Evolutionary conservation across 2,329 filamentous ascomycete genomes (phyloP), one percentile per base, ranked within the genome.

Genomic region (Penicillium sp.): DNA sequence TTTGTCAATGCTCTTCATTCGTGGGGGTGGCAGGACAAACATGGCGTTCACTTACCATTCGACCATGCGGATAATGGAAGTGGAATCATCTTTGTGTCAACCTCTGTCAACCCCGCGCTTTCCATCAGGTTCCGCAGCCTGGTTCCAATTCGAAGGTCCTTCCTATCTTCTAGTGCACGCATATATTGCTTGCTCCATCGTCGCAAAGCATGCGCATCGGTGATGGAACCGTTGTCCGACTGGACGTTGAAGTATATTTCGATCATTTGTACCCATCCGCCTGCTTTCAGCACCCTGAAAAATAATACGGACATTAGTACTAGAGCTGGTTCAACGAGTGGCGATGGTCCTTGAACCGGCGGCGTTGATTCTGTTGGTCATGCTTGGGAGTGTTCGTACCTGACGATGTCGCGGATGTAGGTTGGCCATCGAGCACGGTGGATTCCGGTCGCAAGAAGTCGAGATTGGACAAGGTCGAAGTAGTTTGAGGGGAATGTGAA

Each of bases 231-330:
- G 63, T 90, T 95, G 61, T 93, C 85, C 0, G 90, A 96, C 69
- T 96, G 92, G 21, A 90, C 85, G 58, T 91, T 90, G 69, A 87
- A 87, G 65, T 95, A 91, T 62, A 92, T 83, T 67, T 96, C 92
- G n/a, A 90, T 83, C 81, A 96, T 86, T 66, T 96, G 91, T 52
- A 89, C 82, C 90, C 91, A 96, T 1, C 92, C 91, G 2, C 86
- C 88, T 5, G 85, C 87, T 44, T 84, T 87, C 56, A 92, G 75
- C 2, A 71, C 68, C 56, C 69, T 62, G 36, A 48, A 46, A 41
- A 41, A 27, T 3, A 47, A 18, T 12, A n/a, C 33, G 40, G 17
- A 8, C 42, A 54, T 58, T 34, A 62, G 60, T 34, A 37, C 18
- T 32, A 23, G 21, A 10, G 13, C 7, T 13, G 13, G 42, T 32